phyloP scores from a whole-genome alignment of 1,284 basidiomycete genomes.

The Cystobasidium slooffiae region DNA sequence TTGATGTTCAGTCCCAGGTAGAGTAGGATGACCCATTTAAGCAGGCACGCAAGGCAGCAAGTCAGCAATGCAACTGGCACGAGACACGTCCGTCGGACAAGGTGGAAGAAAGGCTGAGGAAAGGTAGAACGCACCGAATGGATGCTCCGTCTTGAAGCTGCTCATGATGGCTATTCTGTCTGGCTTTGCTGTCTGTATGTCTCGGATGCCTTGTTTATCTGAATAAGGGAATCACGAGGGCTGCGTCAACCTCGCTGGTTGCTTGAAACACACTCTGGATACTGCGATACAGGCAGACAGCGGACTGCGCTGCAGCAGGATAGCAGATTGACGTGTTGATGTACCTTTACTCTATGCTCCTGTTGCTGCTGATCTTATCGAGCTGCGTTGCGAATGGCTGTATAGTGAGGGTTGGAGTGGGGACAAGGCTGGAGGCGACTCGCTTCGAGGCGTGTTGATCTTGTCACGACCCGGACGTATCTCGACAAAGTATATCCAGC shows the following conservation, averaged over 20 bases:
- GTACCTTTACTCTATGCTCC: constrained; percentile 6
- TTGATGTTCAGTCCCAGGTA: no score
- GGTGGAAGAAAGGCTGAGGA: background rate
- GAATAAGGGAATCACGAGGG: constrained; percentile 19
- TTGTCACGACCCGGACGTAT: constrained; percentile 1
- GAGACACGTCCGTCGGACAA: background rate
- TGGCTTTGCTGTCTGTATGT: background rate
- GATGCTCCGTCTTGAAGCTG: constrained; percentile 99
- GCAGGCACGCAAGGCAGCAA: constrained; percentile 13
- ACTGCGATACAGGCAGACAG: no score
- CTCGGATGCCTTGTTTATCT: constrained; percentile 7
- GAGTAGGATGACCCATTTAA: background rate
- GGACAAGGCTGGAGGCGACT: constrained; percentile 10
- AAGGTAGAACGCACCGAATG: constrained; percentile 73
- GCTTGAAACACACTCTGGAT: no score
- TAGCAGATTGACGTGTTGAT: background rate
- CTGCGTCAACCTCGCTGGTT: background rate
- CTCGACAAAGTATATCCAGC: no score
- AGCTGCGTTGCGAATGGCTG: background rate
- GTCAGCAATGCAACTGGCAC: no score
- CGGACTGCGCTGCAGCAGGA: background rate
- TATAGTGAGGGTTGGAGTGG: constrained; percentile 12
- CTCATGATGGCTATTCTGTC: constrained; percentile 16
- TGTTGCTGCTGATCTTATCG: constrained; percentile 1
- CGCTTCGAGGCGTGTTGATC: background rate